These are phyloP conservation scores for Epithemia pelagica DNA, from an alignment of 108 stramenopile genomes.

Conservation along the genomic window DNA sequence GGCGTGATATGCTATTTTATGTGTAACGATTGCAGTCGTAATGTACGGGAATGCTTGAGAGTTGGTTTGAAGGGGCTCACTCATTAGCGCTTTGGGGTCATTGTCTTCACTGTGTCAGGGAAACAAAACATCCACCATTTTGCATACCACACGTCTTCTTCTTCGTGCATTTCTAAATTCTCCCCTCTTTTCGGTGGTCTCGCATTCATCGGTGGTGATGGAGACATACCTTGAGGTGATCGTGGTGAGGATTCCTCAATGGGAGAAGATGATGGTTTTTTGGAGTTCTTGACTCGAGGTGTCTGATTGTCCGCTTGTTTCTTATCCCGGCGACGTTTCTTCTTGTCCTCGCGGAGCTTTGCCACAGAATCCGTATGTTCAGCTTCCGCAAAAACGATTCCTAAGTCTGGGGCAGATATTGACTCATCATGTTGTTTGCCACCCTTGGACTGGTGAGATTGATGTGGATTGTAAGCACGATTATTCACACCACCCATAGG, in stretches of 20 bases:
- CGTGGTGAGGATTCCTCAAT: constrained; percentile 7
- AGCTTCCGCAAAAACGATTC: constrained; percentile 7
- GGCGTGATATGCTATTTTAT: too few species aligned
- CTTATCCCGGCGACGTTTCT: background rate
- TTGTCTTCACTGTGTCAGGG: constrained; percentile 23
- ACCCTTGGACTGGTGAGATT: background rate
- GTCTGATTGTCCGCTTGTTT: background rate
- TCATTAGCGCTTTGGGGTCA: constrained; percentile 36
- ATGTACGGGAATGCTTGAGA: too few species aligned
- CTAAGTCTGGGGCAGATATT: background rate
- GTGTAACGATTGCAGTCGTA: too few species aligned
- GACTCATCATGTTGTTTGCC: constrained; percentile 3
- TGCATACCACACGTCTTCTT: constrained; percentile 27
- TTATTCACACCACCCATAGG: background rate
- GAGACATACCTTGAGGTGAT: background rate
- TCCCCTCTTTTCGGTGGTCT: constrained; percentile 16
- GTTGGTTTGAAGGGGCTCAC: too few species aligned
- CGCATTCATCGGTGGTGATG: constrained; percentile 20
- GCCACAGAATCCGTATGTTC: constrained; percentile 5
- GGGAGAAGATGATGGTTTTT: background rate
- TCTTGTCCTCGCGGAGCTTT: background rate
- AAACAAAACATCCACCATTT: constrained; percentile 45
- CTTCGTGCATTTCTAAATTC: constrained; percentile 10
- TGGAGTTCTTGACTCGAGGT: background rate
- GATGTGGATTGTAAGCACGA: background rate